Base-by-base conservation (phyloP, 2,329 filamentous ascomycete genomes). In the Daldinia eschscholtzii region DNA sequence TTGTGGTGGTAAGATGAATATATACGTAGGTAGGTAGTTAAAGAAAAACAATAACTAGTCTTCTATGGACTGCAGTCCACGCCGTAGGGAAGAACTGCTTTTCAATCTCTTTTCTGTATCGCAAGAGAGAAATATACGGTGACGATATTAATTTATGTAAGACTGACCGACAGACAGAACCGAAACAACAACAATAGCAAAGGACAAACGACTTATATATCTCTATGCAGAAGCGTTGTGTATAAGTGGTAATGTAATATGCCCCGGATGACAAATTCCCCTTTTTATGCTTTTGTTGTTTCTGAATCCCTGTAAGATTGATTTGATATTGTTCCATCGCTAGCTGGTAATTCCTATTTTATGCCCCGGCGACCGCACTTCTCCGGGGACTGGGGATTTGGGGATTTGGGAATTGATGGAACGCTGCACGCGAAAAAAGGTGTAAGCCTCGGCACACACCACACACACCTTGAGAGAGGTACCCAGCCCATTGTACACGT, bases 271-370 rank as follows among this genome's bases (percentile, higher is more conserved):
- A 10, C 26, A 50, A 30, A 52, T 52, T 30, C 26, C 46, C 46
- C 46, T 15, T 52, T 33, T 52, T 33, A 30, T 30, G 6, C 12
- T 33, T 52, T 50, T 52, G 33, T 35, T 35, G 10, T 35, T 23
- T 48, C 26, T 30, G 26, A 52, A 52, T 15, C 46, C 46, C 26
- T 52, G 46, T 33, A 52, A 20, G 18, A 6, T 52, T 30, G 46
- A 33, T 52, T 39, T 13, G 35, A 39, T 15, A 39, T 15, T 9
- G 10, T 15, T 39, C 12, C 35, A 39, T 39, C 2, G 35, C 13
- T 39, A 18, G 44, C 12, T 48, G 23, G 10, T 12, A 52, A 48
- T 48, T 44, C 20, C 20, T 23, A 23, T 23, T 26, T 20, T 50
- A 50, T 18, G 46, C 33, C 33, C 26, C 15, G 18, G 15, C 28